A percentile compares a stretch with the other conserved stretches of the same genome.
Evolutionary conservation across 2,329 filamentous ascomycete genomes (phyloP).

Genomic region (Meredithiella fracta): DNA sequence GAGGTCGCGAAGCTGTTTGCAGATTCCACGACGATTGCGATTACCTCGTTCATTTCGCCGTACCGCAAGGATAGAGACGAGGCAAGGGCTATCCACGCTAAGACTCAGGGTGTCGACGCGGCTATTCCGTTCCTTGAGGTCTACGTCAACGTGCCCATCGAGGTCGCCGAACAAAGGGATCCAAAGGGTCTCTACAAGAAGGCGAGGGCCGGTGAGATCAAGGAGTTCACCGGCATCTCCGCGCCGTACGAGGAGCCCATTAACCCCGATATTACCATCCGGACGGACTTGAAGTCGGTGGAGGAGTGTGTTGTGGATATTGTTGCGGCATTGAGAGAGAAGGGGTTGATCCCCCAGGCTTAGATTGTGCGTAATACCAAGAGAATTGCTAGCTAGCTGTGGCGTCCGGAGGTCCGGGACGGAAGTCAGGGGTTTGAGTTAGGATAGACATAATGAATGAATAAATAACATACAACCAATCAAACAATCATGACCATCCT

Average conservation of each 20-base stretch:
- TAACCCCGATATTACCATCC: constrained; percentile 73
- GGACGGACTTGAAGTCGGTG: constrained; percentile 64
- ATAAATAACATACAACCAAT: too few relatives aligned
- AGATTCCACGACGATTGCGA: constrained; percentile 69
- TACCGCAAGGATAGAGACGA: constrained; percentile 75
- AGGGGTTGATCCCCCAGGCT: constrained; percentile 28
- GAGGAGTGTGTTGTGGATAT: constrained; percentile 83
- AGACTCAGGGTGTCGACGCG: constrained; percentile 37
- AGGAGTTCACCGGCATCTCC: constrained; percentile 91
- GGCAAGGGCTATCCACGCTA: constrained; percentile 64
- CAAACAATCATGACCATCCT: too few relatives aligned
- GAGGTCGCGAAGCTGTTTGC: constrained; percentile 97
- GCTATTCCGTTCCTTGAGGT: constrained; percentile 84
- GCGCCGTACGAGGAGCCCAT: constrained; percentile 87
- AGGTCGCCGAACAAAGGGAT: constrained; percentile 85
- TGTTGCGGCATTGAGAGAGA: constrained; percentile 56
- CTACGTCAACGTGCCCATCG: constrained; percentile 77
- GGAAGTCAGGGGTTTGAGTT: too few relatives aligned
- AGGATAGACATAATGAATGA: too few relatives aligned
- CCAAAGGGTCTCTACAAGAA: constrained; percentile 98
- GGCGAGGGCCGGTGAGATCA: constrained; percentile 81
- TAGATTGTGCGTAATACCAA: constrained; percentile 6
- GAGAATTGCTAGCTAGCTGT: neutral
- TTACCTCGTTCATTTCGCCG: constrained; percentile 94
- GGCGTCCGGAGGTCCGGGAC: constrained; percentile 12